phyloP scores from a whole-genome alignment of 345 rosid genomes.

The Salix suchowensis region DNA sequence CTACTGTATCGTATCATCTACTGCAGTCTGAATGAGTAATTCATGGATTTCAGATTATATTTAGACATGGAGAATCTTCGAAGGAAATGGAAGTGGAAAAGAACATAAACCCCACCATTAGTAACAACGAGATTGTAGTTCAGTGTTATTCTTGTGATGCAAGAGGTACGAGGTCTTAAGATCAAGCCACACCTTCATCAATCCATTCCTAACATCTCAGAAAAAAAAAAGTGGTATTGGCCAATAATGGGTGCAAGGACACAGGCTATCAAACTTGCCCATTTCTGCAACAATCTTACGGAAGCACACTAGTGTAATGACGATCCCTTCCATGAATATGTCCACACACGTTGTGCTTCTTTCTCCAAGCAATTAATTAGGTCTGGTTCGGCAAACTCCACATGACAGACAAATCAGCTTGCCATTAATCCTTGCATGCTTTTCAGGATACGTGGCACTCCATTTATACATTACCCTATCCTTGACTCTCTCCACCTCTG shows the following conservation, averaged over 20 bases:
- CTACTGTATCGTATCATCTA: background rate
- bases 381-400: background rate
- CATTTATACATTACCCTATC: background rate
- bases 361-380: background rate
- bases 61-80: background rate
- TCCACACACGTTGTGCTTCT: background rate
- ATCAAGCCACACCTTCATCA: no score
- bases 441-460: no score
- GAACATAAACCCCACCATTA: no score
- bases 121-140: no score
- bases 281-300: background rate
- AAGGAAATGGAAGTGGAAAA: no score
- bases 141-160: no score
- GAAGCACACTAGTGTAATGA: background rate
- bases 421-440: background rate
- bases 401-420: background rate
- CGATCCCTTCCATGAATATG: background rate
- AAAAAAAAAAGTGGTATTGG: no score
- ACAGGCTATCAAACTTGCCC: background rate
- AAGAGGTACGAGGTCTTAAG: no score
- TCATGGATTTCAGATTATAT: background rate
- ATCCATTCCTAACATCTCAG: no score
- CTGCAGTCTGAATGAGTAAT: background rate
- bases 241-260: background rate
- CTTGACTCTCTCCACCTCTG: background rate